phyloP scores from a whole-genome alignment of 2,329 filamentous ascomycete species.

The Fusarium subtropicale region DNA sequence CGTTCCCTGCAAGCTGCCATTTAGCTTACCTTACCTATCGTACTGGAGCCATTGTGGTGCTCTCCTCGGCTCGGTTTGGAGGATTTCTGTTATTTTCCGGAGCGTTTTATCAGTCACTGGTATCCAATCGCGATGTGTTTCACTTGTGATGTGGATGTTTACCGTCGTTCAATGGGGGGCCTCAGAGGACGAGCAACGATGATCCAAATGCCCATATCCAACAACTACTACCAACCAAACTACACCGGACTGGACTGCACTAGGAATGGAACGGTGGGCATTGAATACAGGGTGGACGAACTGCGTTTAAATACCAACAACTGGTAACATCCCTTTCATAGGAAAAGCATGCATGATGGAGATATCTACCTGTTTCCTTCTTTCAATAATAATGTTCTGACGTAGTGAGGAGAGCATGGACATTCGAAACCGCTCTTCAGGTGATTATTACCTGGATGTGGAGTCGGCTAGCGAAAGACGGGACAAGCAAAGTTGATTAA shows the following conservation, averaged over 20 bases:
- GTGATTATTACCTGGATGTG: not conserved
- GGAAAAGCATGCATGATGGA: not conserved
- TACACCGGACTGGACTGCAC: not conserved
- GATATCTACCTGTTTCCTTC: not conserved
- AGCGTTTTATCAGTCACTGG: slow-evolving; percentile 5
- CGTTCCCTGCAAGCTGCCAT: slow-evolving; percentile 32
- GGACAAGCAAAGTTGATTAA: not conserved
- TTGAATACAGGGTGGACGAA: slow-evolving; percentile 46
- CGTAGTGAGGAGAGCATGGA: not conserved
- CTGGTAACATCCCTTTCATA: not conserved
- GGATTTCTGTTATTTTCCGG: slow-evolving; percentile 23
- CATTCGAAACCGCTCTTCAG: not conserved
- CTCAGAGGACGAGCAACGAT: slow-evolving; percentile 1
- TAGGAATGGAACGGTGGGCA: slow-evolving; percentile 39
- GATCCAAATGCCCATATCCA: not conserved
- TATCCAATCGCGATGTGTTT: slow-evolving; percentile 6
- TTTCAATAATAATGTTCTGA: not conserved
- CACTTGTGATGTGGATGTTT: slow-evolving; percentile 5
- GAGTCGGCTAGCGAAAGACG: not conserved
- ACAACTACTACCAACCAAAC: slow-evolving; percentile 3
- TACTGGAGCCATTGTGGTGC: slow-evolving; percentile 11
- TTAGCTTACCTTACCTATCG: slow-evolving; percentile 23
- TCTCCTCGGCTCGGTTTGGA: slow-evolving; percentile 4
- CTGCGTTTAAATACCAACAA: slow-evolving; percentile 43
- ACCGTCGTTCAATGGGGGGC: slow-evolving; percentile 16